Base-by-base conservation (phyloP, 257 asterid genomes). In the Paulownia fortunei region DNA sequence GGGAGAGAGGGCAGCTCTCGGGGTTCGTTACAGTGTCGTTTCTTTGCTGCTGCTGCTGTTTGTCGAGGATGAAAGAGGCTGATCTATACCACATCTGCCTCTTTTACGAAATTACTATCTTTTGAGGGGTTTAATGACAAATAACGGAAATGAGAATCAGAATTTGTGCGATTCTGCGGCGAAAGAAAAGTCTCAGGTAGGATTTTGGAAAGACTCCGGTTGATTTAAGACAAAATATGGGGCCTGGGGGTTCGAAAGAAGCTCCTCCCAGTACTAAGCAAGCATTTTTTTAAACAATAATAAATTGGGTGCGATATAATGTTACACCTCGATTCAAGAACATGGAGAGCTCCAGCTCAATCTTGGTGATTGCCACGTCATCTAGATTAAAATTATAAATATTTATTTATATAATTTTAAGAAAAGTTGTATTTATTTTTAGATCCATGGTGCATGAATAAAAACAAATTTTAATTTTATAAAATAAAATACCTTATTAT, bases 21-120 rank as follows among this genome's bases (percentile, higher is more conserved):
- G 79, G 30, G 63, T 15, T 64, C 36, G 76, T 26, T 46, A 15
- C 84, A 77, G 63, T n/a, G 77, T 63, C 80, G 81, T n/a, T n/a
- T n/a, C 56, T 68, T 13, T 52, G 55, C 0, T 36, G 83, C 41
- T 75, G 77, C 37, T 23, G 72, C 13, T 15, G 83, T 18, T 79
- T 79, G 58, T 84, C 84, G 54, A 81, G 82, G 63, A 84, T 81
- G 84, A 81, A 78, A 46, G 78, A 77, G 67, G 81, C 82, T 37
- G 81, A 77, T 66, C 81, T 42, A 42, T 67, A 59, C 82, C 80
- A 80, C 84, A 77, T 27, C 62, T 21, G 62, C 62, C 7, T 15
- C 56, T 49, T 49, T 39, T 18, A 44, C 2, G 56, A 49, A 49
- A 13, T 13, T 49, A 49, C 3, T 49, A 13, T 13, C 12, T 66